These are phyloP conservation scores for Acidiella bohemica DNA, from an alignment of 495 filamentous ascomycete genomes.

Conservation along the genomic window DNA sequence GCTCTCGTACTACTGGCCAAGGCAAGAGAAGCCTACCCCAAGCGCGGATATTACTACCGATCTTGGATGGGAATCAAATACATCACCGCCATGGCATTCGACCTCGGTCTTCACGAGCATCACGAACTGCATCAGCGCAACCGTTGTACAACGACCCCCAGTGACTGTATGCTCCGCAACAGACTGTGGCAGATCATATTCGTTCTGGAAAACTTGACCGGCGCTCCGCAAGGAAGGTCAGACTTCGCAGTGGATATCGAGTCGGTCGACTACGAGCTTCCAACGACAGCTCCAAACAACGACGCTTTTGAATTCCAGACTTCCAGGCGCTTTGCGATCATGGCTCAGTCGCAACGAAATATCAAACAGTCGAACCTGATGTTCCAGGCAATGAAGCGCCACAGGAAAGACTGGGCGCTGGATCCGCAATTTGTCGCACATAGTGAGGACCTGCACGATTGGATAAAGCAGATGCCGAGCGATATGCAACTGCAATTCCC, in stretches of 20 bases:
- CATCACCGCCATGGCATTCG: constrained; percentile 82
- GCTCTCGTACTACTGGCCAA: constrained; percentile 80
- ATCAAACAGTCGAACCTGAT: constrained; percentile 63
- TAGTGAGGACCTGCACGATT: constrained; percentile 57
- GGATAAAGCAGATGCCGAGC: constrained; percentile 62
- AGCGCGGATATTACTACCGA: constrained; percentile 89
- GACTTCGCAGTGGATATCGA: constrained; percentile 64
- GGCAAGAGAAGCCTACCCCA: constrained; percentile 79
- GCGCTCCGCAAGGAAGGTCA: constrained; percentile 83
- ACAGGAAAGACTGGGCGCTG: constrained; percentile 74
- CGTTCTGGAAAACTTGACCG: constrained; percentile 82
- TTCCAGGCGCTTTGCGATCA: constrained; percentile 70
- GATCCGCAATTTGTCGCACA: constrained; percentile 73
- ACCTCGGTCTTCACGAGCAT: constrained; percentile 84
- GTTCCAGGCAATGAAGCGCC: constrained; percentile 62
- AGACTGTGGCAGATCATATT: constrained; percentile 87
- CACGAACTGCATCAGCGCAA: constrained; percentile 60
- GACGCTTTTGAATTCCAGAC: constrained; percentile 67
- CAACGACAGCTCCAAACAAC: constrained; percentile 46
- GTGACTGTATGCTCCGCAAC: constrained; percentile 39
- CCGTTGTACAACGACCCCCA: constrained; percentile 16
- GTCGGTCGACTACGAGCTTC: constrained; percentile 63
- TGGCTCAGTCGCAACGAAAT: constrained; percentile 62
- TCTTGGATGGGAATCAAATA: constrained; percentile 97
- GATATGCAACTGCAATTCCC: constrained; percentile 73